Evolutionary conservation across 805 yeast species (phyloP).

Genomic region (Candida nemodendra): DNA sequence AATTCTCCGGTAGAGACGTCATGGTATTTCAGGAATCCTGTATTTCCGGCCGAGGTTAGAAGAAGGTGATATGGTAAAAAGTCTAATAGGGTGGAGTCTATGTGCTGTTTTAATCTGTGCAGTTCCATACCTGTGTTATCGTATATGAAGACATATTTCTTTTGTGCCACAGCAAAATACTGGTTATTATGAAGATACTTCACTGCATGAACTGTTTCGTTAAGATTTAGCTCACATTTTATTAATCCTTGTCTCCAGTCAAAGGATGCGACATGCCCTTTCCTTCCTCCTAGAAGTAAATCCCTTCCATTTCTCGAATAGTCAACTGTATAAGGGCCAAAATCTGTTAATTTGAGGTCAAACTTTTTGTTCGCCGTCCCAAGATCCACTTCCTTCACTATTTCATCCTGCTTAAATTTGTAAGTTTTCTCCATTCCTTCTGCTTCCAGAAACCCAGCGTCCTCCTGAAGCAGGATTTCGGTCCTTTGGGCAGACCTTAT

Average conservation of each 20-base stretch:
- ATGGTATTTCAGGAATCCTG: constrained; percentile 87
- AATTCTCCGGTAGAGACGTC: constrained; percentile 91
- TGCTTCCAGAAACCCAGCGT: constrained; percentile 83
- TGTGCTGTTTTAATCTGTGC: constrained; percentile 86
- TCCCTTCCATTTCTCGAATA: constrained; percentile 88
- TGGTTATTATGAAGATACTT: constrained; percentile 90
- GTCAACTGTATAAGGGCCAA: constrained; percentile 84
- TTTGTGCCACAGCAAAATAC: constrained; percentile 95
- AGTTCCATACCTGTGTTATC: constrained; percentile 89
- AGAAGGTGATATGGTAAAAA: constrained; percentile 92
- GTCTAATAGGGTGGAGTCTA: constrained; percentile 79
- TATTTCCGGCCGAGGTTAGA: constrained; percentile 82
- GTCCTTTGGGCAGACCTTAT: constrained; percentile 82
- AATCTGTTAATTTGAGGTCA: constrained; percentile 67
- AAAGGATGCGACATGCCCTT: constrained; percentile 94
- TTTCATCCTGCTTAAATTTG: constrained; percentile 79
- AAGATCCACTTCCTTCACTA: constrained; percentile 70
- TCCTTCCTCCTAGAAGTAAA: constrained; percentile 78
- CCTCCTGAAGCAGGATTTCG: constrained; percentile 81
- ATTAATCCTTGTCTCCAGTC: constrained; percentile 91
- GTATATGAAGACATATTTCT: constrained; percentile 88
- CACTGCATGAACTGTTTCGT: constrained; percentile 89
- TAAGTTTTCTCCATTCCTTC: constrained; percentile 94
- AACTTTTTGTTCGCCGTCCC: constrained; percentile 74
- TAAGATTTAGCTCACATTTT: constrained; percentile 77